Evolutionary conservation across 1,284 basidiomycete genomes (phyloP).

Genomic region (Porodaedalea pini): DNA sequence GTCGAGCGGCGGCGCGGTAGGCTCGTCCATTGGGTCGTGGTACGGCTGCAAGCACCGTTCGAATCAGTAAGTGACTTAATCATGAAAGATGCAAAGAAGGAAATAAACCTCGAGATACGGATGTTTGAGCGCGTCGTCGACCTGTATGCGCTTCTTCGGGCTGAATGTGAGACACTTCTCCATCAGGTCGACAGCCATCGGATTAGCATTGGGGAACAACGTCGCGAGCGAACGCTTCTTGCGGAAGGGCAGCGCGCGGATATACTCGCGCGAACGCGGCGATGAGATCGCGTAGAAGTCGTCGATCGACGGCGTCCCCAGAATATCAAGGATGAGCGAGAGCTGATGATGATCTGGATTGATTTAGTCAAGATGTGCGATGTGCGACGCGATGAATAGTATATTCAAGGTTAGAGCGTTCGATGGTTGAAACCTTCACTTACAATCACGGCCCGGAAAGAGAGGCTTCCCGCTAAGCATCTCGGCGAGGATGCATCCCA

Average conservation of each 20-base stretch:
- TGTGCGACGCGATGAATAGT: background rate
- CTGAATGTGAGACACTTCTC: slow-evolving; percentile 90
- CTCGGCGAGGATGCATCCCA: slow-evolving; percentile 91
- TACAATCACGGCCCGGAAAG: slow-evolving; percentile 86
- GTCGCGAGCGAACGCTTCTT: slow-evolving; percentile 76
- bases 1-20: slow-evolving; percentile 73
- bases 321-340: slow-evolving; percentile 80
- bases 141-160: slow-evolving; percentile 86
- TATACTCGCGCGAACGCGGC: slow-evolving; percentile 83
- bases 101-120: slow-evolving; percentile 78
- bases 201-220: slow-evolving; percentile 82
- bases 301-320: slow-evolving; percentile 87
- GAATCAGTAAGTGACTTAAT: background rate
- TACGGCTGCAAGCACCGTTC: slow-evolving; percentile 55
- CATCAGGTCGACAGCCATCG: slow-evolving; percentile 86
- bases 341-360: slow-evolving; percentile 85
- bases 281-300: slow-evolving; percentile 93
- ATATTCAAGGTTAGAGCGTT: background rate
- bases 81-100: slow-evolving; percentile 16
- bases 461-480: slow-evolving; percentile 89
- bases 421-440: slow-evolving; percentile 25
- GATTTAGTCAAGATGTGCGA: background rate
- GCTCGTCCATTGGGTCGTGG: slow-evolving; percentile 88
- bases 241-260: slow-evolving; percentile 88
- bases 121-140: slow-evolving; percentile 86